Percentiles rank a stretch among this genome's conserved stretches.
Conservation (phyloP, 352 stramenopile species). For the Globisporangium sylvaticum region DNA sequence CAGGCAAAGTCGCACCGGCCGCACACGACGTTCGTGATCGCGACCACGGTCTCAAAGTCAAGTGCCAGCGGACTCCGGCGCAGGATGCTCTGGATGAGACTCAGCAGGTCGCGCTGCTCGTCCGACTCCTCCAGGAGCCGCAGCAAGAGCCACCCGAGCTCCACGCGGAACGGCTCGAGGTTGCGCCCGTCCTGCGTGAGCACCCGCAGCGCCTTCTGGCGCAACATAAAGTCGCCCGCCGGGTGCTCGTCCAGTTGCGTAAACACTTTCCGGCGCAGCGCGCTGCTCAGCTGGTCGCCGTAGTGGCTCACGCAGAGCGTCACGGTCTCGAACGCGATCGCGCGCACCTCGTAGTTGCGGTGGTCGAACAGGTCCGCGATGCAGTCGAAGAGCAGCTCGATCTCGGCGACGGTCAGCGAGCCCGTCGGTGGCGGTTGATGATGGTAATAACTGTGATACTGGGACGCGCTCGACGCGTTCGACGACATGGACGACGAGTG, state of each 20-base stretch:
- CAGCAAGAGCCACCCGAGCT: slow-evolving; percentile 74
- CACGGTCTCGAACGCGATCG: slow-evolving; percentile 72
- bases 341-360: slow-evolving; percentile 59
- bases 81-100: slow-evolving; percentile 72
- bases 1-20: slow-evolving; percentile 67
- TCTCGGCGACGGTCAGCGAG: slow-evolving; percentile 24
- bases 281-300: slow-evolving; percentile 36
- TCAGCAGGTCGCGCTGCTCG: slow-evolving; percentile 69
- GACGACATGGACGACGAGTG: slow-evolving; percentile 15
- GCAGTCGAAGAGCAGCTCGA: slow-evolving; percentile 63
- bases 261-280: slow-evolving; percentile 53
- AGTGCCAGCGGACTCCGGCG: slow-evolving; percentile 50
- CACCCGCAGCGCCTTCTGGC: slow-evolving; percentile 60
- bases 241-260: slow-evolving; percentile 34
- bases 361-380: slow-evolving; percentile 72
- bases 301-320: slow-evolving; percentile 67
- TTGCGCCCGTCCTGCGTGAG: slow-evolving; percentile 62
- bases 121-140: slow-evolving; percentile 76
- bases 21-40: slow-evolving; percentile 67
- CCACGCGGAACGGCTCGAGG: slow-evolving; percentile 61
- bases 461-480: neutral
- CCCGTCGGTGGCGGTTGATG: neutral
- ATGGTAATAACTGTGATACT: neutral
- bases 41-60: slow-evolving; percentile 61
- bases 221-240: slow-evolving; percentile 43